A percentile compares a stretch with the other conserved stretches of the same genome.
Conservation (phyloP, 441 rosid species). For the Populus hybrid region DNA sequence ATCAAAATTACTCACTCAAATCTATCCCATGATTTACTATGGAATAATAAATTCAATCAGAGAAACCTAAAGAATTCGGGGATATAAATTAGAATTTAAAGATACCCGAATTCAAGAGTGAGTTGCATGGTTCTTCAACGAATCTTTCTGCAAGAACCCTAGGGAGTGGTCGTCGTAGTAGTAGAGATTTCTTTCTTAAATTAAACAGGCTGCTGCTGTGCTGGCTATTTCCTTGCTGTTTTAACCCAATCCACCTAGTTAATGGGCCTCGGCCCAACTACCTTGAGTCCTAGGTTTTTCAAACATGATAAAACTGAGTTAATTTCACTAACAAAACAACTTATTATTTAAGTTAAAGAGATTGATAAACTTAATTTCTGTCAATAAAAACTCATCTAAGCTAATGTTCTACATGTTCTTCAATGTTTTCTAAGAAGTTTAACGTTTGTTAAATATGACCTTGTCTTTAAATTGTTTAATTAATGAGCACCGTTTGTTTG, state of each 20-base stretch:
- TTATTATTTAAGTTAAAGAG: too few relatives aligned
- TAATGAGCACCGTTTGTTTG: too few relatives aligned
- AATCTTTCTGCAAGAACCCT: slow-evolving; percentile 31
- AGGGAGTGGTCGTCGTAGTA: not conserved
- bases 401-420: too few relatives aligned
- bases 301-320: too few relatives aligned
- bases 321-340: too few relatives aligned
- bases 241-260: not conserved
- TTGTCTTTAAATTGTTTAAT: too few relatives aligned
- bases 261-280: not conserved
- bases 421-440: too few relatives aligned
- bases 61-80: not conserved
- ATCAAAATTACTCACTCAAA: not conserved
- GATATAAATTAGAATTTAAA: not conserved
- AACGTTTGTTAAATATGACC: too few relatives aligned
- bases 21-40: not conserved
- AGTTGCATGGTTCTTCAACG: slow-evolving; percentile 43
- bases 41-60: not conserved
- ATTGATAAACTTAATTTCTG: too few relatives aligned
- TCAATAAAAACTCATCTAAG: too few relatives aligned
- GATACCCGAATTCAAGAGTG: slow-evolving; percentile 70
- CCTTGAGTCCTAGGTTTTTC: too few relatives aligned
- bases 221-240: not conserved
- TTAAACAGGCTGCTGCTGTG: not conserved
- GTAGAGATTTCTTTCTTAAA: not conserved